Percentiles rank a stretch among this genome's conserved stretches.
Evolutionary conservation across 148 eudicot species (phyloP).

Genomic region (Euryodendron excelsum): DNA sequence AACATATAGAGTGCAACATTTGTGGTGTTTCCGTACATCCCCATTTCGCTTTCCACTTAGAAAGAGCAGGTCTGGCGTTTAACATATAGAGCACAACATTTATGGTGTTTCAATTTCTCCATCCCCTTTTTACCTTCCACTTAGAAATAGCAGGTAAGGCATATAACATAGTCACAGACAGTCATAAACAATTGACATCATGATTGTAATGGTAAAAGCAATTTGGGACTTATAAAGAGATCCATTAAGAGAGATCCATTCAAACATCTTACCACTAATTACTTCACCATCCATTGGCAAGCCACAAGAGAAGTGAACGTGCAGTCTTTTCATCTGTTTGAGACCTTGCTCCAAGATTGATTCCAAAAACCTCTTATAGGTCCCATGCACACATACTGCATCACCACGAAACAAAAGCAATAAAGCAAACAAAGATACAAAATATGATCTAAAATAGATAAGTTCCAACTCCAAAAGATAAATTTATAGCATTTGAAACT

Average conservation of each 20-base stretch:
- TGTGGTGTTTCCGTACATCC: no score
- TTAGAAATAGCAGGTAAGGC: no score
- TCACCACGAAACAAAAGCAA: constrained; percentile 11
- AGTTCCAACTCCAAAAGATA: background rate
- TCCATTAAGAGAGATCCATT: background rate
- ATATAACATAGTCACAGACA: background rate
- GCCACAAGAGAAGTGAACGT: constrained; percentile 86
- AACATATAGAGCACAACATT: no score
- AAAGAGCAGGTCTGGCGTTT: no score
- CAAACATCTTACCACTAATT: constrained; percentile 63
- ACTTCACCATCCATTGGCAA: constrained; percentile 88
- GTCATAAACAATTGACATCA: background rate
- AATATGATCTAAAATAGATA: constrained; percentile 2
- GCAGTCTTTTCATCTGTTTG: constrained; percentile 78
- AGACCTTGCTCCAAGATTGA: constrained; percentile 81
- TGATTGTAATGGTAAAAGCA: background rate
- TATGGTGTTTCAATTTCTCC: no score
- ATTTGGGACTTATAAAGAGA: background rate
- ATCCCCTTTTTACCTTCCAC: no score
- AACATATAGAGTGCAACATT: no score
- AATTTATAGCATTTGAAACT: background rate
- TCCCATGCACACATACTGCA: constrained; percentile 90
- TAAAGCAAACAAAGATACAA: background rate
- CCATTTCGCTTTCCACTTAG: no score
- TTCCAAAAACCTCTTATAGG: constrained; percentile 65